These are phyloP conservation scores for Zymoseptoria tritici DNA, from an alignment of 2,329 filamentous ascomycete species.

Conservation along the genomic window DNA sequence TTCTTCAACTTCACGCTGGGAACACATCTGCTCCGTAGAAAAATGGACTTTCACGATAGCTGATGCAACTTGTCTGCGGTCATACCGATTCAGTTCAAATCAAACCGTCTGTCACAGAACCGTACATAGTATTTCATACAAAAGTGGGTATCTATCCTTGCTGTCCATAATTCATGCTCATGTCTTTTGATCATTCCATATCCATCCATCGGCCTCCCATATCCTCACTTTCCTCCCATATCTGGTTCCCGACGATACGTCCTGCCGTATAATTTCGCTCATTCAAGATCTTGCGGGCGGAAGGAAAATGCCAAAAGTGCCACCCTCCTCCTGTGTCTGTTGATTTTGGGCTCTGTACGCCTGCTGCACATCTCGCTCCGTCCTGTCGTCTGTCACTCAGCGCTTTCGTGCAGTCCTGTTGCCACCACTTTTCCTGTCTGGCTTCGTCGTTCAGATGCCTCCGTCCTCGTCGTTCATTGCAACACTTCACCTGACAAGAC, in stretches of 20 bases:
- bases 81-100: neutral
- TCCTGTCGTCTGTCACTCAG: neutral
- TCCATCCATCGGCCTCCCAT: neutral
- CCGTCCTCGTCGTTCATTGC: neutral
- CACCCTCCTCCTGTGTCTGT: neutral
- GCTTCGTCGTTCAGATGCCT: neutral
- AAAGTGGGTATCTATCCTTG: slow-evolving; percentile 2
- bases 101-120: neutral
- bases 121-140: neutral
- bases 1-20: neutral
- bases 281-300: neutral
- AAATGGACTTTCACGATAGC: too few relatives aligned
- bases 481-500: slow-evolving; percentile 8
- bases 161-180: slow-evolving; percentile 4
- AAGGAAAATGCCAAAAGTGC: neutral
- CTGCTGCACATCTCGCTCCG: neutral
- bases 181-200: neutral
- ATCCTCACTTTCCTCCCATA: neutral
- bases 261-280: neutral
- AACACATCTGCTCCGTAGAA: too few relatives aligned
- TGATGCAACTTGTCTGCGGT: too few relatives aligned
- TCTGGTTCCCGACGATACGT: neutral
- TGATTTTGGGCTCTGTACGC: neutral
- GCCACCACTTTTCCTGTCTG: neutral
- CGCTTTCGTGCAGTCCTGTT: neutral